phyloP scores from a whole-genome alignment of 805 yeast species.

The Zygosaccharomyces bailii region DNA sequence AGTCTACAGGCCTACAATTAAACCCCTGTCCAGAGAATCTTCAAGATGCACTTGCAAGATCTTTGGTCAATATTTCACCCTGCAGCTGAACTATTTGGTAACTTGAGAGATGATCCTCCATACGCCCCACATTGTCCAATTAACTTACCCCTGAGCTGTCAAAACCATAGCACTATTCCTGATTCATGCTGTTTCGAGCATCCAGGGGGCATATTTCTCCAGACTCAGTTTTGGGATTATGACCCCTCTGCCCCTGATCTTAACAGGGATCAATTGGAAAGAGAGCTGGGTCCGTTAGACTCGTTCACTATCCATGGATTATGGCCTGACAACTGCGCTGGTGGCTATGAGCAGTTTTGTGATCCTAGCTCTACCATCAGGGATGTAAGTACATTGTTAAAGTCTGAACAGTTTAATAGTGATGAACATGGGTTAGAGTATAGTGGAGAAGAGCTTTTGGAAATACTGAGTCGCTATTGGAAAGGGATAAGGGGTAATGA shows the following conservation, averaged over 20 bases:
- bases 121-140: constrained; percentile 45
- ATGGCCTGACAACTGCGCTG: constrained; percentile 89
- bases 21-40: too few relatives aligned
- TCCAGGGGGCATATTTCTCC: constrained; percentile 79
- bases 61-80: constrained; percentile 80
- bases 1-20: too few relatives aligned
- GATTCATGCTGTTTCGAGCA: constrained; percentile 82
- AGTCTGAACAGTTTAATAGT: constrained; percentile 26
- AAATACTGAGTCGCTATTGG: constrained; percentile 63
- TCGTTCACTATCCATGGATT: constrained; percentile 79
- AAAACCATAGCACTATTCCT: constrained; percentile 48
- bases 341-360: constrained; percentile 78
- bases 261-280: constrained; percentile 25
- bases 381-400: constrained; percentile 46
- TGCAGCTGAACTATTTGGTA: constrained; percentile 98
- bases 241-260: constrained; percentile 46
- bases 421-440: constrained; percentile 28
- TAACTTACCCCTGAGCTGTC: constrained; percentile 58
- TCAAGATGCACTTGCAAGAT: constrained; percentile 10
- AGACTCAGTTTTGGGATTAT: constrained; percentile 93
- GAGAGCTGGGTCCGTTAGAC: constrained; percentile 58
- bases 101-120: constrained; percentile 45
- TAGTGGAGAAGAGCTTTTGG: constrained; percentile 50
- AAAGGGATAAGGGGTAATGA: constrained; percentile 68
- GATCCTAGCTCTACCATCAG: constrained; percentile 54